These are phyloP conservation scores for Fusarium tricinctum DNA, from an alignment of 2,329 filamentous ascomycete species.

Conservation along the genomic window DNA sequence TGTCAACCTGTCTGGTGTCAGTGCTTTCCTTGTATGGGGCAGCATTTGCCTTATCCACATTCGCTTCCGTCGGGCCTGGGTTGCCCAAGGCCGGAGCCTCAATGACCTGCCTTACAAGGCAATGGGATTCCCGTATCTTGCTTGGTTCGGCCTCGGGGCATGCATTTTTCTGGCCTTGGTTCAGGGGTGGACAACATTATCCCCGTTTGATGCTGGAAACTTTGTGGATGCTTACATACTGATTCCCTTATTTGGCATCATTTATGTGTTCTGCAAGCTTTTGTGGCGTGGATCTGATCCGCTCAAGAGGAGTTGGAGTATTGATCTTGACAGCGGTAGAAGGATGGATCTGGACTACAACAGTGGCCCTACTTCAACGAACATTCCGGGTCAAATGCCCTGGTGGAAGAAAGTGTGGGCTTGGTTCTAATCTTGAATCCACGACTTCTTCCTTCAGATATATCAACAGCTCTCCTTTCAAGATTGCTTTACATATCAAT, in stretches of 20 bases:
- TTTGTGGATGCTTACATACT: constrained; percentile 76
- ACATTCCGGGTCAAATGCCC: constrained; percentile 49
- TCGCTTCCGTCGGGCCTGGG: constrained; percentile 76
- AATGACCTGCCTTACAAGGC: constrained; percentile 70
- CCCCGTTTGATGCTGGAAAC: constrained; percentile 69
- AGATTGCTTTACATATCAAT: background rate
- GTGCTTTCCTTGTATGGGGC: constrained; percentile 80
- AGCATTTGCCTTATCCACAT: constrained; percentile 79
- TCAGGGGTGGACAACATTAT: constrained; percentile 72
- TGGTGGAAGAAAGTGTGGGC: constrained; percentile 62
- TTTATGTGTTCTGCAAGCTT: constrained; percentile 69
- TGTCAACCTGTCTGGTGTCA: constrained; percentile 77
- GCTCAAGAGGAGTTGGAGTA: constrained; percentile 64
- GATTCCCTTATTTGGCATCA: constrained; percentile 70
- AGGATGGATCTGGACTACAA: constrained; percentile 67
- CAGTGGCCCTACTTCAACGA: constrained; percentile 51
- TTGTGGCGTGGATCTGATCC: constrained; percentile 64
- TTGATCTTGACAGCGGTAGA: constrained; percentile 70
- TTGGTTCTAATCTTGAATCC: constrained; percentile 54
- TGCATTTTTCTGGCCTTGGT: constrained; percentile 72
- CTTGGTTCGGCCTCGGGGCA: constrained; percentile 70
- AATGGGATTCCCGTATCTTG: constrained; percentile 68
- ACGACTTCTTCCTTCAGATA: background rate
- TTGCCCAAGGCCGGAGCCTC: constrained; percentile 67
- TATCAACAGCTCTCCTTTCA: background rate